Base-by-base conservation (phyloP, 176 grass and related monocot genomes). In the Echinochloa phyllopogon region DNA sequence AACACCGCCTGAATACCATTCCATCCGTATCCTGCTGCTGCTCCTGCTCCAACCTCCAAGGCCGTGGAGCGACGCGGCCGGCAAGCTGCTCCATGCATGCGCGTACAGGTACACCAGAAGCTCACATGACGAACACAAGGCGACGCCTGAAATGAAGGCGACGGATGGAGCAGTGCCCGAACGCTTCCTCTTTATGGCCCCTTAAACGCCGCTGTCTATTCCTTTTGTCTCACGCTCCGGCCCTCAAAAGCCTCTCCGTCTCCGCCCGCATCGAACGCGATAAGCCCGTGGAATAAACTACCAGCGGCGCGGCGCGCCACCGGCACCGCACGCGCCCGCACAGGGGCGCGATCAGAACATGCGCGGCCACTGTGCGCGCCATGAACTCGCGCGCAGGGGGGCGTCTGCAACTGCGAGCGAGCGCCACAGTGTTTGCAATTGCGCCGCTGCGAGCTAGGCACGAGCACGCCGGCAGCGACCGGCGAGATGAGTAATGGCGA, bases 261-360 rank as follows among this genome's bases (percentile, higher is more conserved):
- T n/a, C 33, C 27, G 61, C 61, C 65, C 42, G 20, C 57, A 16
- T 83, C 45, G 65, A 90, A 83, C 67, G 49, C 74, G 84, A 90
- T 84, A 83, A 12, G 41, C 5, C 74, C 41, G 1, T 58, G 84
- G 79, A 83, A 90, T 74, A 83, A 86, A 65, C 70, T 17, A 82
- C 38, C 60, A 41, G 18, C 71, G 47, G n/a, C 64, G 59, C 29
- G n/a, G n/a, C n/a, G n/a, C n/a, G n/a, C 29, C 29, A 2, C 29
- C 1, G 29, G 1, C 29, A 33, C 72, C 65, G 85, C 69, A 50
- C 69, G 71, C 56, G 15, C 17, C 62, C 36, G 80, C 86, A 29
- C 73, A 40, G 48, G 79, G 17, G 73, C 57, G 84, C 74, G 33
- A 82, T 24, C 65, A 39, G 3, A 29, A 86, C 84, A 59, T 50